Base-by-base conservation (phyloP, 1,284 basidiomycete genomes). In the Schizophyllum commune region DNA sequence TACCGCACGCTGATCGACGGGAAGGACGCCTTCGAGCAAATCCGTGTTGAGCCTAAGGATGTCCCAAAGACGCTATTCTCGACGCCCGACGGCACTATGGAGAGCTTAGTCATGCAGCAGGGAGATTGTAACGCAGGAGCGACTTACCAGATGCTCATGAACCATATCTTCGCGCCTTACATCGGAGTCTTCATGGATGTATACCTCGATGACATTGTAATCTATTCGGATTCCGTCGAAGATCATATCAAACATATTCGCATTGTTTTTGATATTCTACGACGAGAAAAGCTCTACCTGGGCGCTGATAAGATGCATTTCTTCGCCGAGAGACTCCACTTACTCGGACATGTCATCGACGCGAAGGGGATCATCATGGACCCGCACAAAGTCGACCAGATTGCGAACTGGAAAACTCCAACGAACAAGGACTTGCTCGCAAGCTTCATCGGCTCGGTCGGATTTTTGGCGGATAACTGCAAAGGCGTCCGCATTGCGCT, bases 111-210 rank as follows among this genome's bases (percentile, higher is more conserved):
- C 47, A 58, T 63, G 2, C 57, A 59, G 57, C 62, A 58, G 32
- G 62, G 62, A 5, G 62, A 63, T 58, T 59, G 62, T 15, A 63
- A 63, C 34, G 55, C 57, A 39, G 57, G 58, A 34, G 57, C 62
- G 51, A 64, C 65, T 1, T 65, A 60, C 60, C 65, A 65, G 47
- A 39, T 57, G 1, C 34, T 65, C 4, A 63, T 65, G 64, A 65
- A 61, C 34, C 52, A 63, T 21, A 33, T 63, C 1, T 65, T 65
- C 32, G 54, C 52, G 0, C 55, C 57, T 0, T 63, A 59, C 20
- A 62, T 65, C 2, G 63, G 65, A n/a, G 20, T 58, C 53, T n/a
- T n/a, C n/a, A n/a, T n/a, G n/a, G n/a, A n/a, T n/a, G n/a, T n/a
- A n/a, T n/a, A n/a, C n/a, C n/a, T 61, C 19, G 51, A 58, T 60